Evolutionary conservation across 495 filamentous ascomycete species (phyloP).

Genomic region (Lophiotrema nucula): DNA sequence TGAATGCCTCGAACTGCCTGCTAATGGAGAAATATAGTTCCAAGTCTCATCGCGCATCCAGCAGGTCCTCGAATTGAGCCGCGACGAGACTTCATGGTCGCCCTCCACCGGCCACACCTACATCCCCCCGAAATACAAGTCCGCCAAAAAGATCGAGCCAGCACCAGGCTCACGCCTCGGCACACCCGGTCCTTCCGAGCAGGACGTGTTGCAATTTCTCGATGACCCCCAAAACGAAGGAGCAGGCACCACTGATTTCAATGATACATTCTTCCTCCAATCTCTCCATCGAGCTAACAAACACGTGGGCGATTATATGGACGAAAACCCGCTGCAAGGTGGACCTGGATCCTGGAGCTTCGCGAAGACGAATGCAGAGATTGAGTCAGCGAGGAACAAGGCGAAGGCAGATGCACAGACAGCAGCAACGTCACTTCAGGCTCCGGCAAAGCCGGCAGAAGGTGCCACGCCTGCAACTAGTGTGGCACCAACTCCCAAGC

Average conservation of each 20-base stretch:
- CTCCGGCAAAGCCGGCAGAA: constrained; percentile 4
- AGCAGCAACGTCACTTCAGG: neutral
- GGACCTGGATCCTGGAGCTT: constrained; percentile 85
- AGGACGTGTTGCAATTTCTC: neutral
- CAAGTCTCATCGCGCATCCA: constrained; percentile 45
- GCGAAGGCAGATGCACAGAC: constrained; percentile 25
- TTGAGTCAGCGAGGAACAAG: constrained; percentile 40
- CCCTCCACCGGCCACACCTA: constrained; percentile 75
- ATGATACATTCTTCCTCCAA: constrained; percentile 31
- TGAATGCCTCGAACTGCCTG: neutral
- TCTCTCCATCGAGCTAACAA: constrained; percentile 28
- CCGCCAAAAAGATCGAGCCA: constrained; percentile 20
- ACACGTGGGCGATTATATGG: constrained; percentile 68
- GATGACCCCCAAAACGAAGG: neutral
- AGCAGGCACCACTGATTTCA: constrained; percentile 11
- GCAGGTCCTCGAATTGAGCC: constrained; percentile 61
- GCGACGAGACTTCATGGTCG: too few relatives aligned
- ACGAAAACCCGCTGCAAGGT: constrained; percentile 84
- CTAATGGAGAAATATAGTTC: neutral
- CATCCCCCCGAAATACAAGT: constrained; percentile 52
- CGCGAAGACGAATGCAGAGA: constrained; percentile 53
- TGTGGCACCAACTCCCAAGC: constrained; percentile 29
- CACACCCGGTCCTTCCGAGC: neutral
- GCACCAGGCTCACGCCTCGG: constrained; percentile 4
- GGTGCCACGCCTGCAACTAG: constrained; percentile 13